Evolutionary conservation across 2,329 filamentous ascomycete species (phyloP).

Genomic region (Amauroascus verrucosus): DNA sequence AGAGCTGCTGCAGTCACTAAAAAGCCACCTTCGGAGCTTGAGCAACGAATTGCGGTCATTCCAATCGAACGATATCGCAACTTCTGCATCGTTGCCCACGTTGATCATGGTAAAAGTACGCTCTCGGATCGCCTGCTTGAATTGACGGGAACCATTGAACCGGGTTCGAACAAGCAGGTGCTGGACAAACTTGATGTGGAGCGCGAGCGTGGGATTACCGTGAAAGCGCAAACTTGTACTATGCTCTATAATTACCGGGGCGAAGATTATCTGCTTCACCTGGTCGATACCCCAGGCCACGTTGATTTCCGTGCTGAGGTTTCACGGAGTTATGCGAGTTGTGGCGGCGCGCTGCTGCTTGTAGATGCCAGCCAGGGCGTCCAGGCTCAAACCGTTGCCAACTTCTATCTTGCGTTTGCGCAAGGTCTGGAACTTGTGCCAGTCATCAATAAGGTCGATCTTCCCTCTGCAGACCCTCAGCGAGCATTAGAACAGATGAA

Average conservation of each 20-base stretch:
- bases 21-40: constrained; percentile 41
- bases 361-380: constrained; percentile 95
- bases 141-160: constrained; percentile 81
- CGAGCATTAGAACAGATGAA: constrained; percentile 78
- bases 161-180: constrained; percentile 85
- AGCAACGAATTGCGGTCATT: constrained; percentile 45
- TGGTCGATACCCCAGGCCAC: constrained; percentile 94
- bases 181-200: constrained; percentile 96
- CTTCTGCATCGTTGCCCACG: constrained; percentile 97
- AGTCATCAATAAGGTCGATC: constrained; percentile 93
- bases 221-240: constrained; percentile 96
- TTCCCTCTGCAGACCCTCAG: constrained; percentile 78
- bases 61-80: constrained; percentile 58
- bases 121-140: constrained; percentile 87
- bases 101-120: constrained; percentile 97
- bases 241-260: constrained; percentile 89
- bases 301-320: constrained; percentile 97
- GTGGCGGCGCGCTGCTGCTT: constrained; percentile 80
- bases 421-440: constrained; percentile 79
- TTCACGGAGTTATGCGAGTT: constrained; percentile 88
- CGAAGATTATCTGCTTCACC: constrained; percentile 81
- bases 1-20: constrained; percentile 17
- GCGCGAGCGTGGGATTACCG: constrained; percentile 88
- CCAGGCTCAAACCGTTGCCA: constrained; percentile 95
- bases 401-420: constrained; percentile 94